These are phyloP conservation scores for Thermothielavioides terrestris DNA, from an alignment of 495 filamentous ascomycete genomes.

Conservation along the genomic window DNA sequence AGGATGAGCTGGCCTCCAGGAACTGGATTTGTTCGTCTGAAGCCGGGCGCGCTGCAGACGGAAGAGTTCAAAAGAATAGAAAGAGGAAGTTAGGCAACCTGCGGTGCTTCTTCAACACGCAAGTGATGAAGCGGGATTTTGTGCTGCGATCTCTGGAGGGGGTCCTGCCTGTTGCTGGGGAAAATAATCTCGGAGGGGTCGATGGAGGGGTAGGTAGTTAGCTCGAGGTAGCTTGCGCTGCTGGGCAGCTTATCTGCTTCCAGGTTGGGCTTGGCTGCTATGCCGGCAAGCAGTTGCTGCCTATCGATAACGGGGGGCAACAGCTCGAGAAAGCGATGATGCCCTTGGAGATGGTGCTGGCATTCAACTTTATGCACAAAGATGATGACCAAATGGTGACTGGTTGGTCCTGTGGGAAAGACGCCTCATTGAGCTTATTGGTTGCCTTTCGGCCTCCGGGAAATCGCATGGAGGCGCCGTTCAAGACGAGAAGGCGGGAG, in stretches of 20 bases:
- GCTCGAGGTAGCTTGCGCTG: background rate
- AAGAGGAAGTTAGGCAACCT: too few relatives aligned
- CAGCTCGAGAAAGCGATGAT: too few relatives aligned
- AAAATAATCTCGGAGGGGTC: background rate
- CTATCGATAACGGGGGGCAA: conserved; percentile 4
- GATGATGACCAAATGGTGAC: too few relatives aligned
- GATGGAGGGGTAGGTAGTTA: conserved; percentile 3
- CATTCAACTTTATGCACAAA: too few relatives aligned
- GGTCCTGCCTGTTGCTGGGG: background rate
- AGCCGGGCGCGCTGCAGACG: background rate
- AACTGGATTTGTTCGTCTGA: background rate
- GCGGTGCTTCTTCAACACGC: background rate
- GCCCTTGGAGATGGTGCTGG: too few relatives aligned
- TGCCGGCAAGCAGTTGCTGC: background rate
- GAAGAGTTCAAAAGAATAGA: background rate
- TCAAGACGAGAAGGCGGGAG: too few relatives aligned
- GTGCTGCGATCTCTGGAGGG: background rate
- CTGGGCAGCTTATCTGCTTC: background rate
- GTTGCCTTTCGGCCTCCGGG: too few relatives aligned
- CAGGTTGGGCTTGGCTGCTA: too few relatives aligned
- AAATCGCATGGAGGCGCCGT: too few relatives aligned
- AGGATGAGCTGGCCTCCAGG: background rate
- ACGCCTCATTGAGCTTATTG: too few relatives aligned
- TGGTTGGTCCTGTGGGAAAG: too few relatives aligned
- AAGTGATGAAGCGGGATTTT: conserved; percentile 5